phyloP scores from a whole-genome alignment of 1,139 yeast species.

The Pichia norvegensis region DNA sequence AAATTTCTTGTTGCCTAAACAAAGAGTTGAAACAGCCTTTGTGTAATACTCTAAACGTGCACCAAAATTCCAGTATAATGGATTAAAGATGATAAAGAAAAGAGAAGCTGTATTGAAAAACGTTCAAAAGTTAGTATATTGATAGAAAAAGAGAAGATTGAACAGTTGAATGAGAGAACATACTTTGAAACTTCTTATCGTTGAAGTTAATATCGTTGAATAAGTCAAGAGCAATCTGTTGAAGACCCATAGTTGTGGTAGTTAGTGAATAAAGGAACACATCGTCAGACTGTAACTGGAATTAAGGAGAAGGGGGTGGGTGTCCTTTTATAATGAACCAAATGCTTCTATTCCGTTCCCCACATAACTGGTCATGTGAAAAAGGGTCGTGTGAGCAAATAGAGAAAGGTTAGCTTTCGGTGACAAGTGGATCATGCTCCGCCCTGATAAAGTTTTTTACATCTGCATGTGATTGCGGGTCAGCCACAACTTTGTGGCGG shows the following conservation, averaged over 20 bases:
- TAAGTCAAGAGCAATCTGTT: conserved; percentile 16
- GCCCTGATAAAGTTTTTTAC: too few species aligned
- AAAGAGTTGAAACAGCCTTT: conserved; percentile 62
- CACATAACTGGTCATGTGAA: neutral
- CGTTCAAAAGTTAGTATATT: neutral
- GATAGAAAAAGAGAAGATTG: neutral
- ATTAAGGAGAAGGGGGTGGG: neutral
- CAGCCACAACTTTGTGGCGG: too few species aligned
- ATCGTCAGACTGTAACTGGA: too few species aligned
- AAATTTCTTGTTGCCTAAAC: conserved; percentile 54
- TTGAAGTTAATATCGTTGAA: conserved; percentile 25
- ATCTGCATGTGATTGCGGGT: neutral
- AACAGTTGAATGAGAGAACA: conserved; percentile 4
- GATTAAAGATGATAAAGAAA: conserved; percentile 75
- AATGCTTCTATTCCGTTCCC: too few species aligned
- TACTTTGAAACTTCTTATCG: conserved; percentile 25
- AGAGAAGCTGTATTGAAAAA: conserved; percentile 27
- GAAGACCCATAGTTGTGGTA: conserved; percentile 10
- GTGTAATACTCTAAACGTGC: conserved; percentile 81
- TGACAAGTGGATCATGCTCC: too few species aligned
- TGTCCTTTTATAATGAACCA: too few species aligned
- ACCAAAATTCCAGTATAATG: conserved; percentile 88
- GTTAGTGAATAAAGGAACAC: neutral
- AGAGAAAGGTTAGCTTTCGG: too few species aligned
- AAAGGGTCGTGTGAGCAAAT: neutral